phyloP scores from a whole-genome alignment of 2,329 filamentous ascomycete genomes.

The Fusarium hainanense region DNA sequence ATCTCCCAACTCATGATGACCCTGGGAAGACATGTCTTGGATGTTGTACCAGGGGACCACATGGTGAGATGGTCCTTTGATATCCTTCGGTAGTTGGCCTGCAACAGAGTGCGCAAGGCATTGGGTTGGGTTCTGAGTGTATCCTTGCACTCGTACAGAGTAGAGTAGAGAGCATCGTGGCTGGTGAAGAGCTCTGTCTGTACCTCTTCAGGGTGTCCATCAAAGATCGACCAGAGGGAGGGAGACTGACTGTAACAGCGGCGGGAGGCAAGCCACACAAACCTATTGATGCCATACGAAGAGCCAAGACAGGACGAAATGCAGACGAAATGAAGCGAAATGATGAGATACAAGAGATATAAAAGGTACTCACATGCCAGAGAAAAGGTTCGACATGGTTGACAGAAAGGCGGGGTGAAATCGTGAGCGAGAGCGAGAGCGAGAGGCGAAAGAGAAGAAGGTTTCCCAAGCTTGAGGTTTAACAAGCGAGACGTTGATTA shows the following conservation, averaged over 20 bases:
- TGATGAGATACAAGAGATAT: constrained; percentile 9
- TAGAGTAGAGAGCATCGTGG: constrained; percentile 3
- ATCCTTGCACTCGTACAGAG: constrained; percentile 34
- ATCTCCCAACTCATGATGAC: constrained; percentile 5
- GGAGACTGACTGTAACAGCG: background rate
- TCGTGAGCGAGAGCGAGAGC: constrained; percentile 32
- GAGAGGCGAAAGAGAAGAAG: constrained; percentile 37
- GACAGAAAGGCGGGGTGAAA: constrained; percentile 43
- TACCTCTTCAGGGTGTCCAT: background rate
- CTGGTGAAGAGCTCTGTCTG: constrained; percentile 3
- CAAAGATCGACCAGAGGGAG: background rate
- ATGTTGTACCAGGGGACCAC: constrained; percentile 31
- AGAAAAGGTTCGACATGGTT: constrained; percentile 70
- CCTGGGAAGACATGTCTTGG: constrained; percentile 35
- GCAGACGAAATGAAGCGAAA: background rate
- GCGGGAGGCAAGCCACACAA: background rate
- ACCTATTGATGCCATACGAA: background rate
- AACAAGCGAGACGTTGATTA: background rate
- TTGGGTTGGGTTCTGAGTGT: constrained; percentile 7
- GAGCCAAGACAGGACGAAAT: background rate
- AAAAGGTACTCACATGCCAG: constrained; percentile 66
- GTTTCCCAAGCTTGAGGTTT: constrained; percentile 14
- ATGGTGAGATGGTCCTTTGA: constrained; percentile 28
- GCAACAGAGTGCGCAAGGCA: constrained; percentile 10
- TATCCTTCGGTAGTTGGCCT: constrained; percentile 28